Evolutionary conservation across 2,329 filamentous ascomycete genomes (phyloP).

Genomic region (Aphanoascus verrucosus): DNA sequence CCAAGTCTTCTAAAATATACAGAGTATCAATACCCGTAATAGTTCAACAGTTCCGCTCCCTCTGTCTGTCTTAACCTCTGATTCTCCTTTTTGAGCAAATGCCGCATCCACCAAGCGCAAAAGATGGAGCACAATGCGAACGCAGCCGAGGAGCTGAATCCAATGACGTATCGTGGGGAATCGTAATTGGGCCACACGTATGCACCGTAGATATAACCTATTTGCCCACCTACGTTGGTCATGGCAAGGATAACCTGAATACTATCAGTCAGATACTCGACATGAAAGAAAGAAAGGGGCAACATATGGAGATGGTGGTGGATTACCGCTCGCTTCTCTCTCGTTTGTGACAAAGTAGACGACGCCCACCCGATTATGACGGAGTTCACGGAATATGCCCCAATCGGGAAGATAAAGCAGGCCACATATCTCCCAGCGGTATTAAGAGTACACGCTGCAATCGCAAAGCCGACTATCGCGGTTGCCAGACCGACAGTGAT

Average conservation of each 20-base stretch:
- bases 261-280: neutral
- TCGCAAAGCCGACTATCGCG: conserved; percentile 25
- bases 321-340: conserved; percentile 36
- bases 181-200: conserved; percentile 28
- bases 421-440: conserved; percentile 25
- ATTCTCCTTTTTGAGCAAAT: conserved; percentile 15
- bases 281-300: neutral
- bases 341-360: conserved; percentile 32
- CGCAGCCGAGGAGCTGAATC: conserved; percentile 15
- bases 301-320: neutral
- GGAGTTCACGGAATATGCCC: conserved; percentile 30
- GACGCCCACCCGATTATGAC: conserved; percentile 37
- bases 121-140: conserved; percentile 17
- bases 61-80: conserved; percentile 6
- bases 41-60: conserved; percentile 11
- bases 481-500: conserved; percentile 20
- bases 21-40: conserved; percentile 15
- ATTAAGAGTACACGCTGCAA: conserved; percentile 23
- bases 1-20: too few relatives aligned
- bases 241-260: conserved; percentile 25
- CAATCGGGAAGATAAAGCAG: conserved; percentile 26
- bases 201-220: conserved; percentile 32
- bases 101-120: conserved; percentile 18
- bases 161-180: conserved; percentile 16
- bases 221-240: conserved; percentile 35